Conservation (phyloP, 495 filamentous ascomycete species). For the Neurospora sublineolata region DNA sequence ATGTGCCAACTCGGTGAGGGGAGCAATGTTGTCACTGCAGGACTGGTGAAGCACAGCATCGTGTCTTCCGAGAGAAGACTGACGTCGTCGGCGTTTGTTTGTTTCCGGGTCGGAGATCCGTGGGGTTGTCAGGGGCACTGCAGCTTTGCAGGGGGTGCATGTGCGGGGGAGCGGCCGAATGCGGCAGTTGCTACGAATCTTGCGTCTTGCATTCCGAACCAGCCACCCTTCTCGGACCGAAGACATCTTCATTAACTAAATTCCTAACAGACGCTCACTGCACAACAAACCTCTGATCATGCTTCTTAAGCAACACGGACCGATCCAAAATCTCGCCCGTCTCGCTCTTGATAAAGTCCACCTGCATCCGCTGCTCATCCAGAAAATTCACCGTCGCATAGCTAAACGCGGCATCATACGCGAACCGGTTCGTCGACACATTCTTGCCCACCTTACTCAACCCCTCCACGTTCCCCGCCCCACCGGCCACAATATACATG, state of each 20-base stretch:
- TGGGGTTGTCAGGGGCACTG: neutral
- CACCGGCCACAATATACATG: constrained; percentile 43
- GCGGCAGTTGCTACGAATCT: neutral
- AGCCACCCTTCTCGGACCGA: too few relatives aligned
- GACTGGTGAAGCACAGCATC: neutral
- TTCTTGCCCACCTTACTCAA: constrained; percentile 28
- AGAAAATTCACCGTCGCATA: constrained; percentile 33
- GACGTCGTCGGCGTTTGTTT: neutral
- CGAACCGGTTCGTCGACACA: constrained; percentile 38
- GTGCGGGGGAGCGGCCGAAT: neutral
- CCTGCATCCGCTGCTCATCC: constrained; percentile 19
- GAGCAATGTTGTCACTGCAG: neutral
- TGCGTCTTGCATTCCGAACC: neutral
- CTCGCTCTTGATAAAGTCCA: constrained; percentile 34
- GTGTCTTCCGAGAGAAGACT: neutral
- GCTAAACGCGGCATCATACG: constrained; percentile 45
- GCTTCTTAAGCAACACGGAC: constrained; percentile 41
- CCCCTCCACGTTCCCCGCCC: constrained; percentile 32
- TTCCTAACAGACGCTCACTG: constrained; percentile 17
- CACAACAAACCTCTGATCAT: constrained; percentile 37
- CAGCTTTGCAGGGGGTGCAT: neutral
- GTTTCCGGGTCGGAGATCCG: neutral
- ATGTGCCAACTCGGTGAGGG: neutral
- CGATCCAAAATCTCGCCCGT: constrained; percentile 42
- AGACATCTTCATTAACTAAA: neutral